Evolutionary conservation across 257 asterid species (phyloP).

Genomic region (Handroanthus guayacan): DNA sequence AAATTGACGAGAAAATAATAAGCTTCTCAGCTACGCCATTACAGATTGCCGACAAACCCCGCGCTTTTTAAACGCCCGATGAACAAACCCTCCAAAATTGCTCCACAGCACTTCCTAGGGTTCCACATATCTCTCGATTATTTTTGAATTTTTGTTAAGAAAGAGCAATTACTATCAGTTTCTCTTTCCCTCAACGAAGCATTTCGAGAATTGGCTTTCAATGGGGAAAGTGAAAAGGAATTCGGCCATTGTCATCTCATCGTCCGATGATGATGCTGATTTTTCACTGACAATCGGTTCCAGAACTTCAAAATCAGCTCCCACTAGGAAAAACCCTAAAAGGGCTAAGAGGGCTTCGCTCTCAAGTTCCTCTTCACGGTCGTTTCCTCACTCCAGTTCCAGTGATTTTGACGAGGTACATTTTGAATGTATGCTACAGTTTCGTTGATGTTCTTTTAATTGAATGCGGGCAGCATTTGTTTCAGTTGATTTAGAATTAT

Average conservation of each 20-base stretch:
- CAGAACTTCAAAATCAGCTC: constrained; percentile 57
- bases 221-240: constrained; percentile 79
- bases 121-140: constrained; percentile 4
- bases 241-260: constrained; percentile 54
- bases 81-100: neutral
- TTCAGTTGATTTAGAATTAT: neutral
- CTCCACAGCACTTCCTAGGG: constrained; percentile 33
- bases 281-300: constrained; percentile 37
- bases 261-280: constrained; percentile 58
- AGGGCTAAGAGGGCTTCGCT: constrained; percentile 55
- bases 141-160: neutral
- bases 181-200: neutral
- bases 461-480: neutral
- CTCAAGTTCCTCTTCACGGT: constrained; percentile 49
- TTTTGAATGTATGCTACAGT: constrained; percentile 12
- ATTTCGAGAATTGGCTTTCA: neutral
- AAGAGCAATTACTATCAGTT: neutral
- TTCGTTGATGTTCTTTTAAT: neutral
- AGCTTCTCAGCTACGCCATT: constrained; percentile 31
- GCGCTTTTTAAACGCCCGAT: constrained; percentile 38
- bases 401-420: constrained; percentile 66
- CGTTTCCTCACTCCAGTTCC: constrained; percentile 37
- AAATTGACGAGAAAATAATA: neutral
- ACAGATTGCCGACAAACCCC: constrained; percentile 33
- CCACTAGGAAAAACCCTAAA: constrained; percentile 57